Conservation (phyloP, 176 grass and related monocot species). For the Lolium perenne region DNA sequence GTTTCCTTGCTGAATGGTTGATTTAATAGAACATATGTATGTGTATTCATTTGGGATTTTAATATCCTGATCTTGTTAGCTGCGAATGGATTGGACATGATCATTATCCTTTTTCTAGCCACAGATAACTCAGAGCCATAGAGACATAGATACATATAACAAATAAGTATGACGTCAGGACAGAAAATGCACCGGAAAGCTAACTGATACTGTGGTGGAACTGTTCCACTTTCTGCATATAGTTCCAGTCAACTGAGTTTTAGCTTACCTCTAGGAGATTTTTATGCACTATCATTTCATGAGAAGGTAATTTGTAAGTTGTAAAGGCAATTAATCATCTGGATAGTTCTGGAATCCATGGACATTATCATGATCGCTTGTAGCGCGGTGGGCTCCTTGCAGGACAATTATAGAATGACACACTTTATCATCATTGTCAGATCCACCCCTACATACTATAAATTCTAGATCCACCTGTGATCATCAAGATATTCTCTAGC, state of each 20-base stretch:
- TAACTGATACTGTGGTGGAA: background rate
- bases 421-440: constrained; percentile 34
- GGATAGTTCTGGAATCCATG: constrained; percentile 12
- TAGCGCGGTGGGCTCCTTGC: background rate
- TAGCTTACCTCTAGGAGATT: constrained; percentile 7
- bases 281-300: constrained; percentile 27
- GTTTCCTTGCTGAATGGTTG: background rate
- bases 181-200: constrained; percentile 21
- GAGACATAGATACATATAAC: background rate
- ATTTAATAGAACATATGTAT: background rate
- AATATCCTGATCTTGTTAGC: constrained; percentile 1
- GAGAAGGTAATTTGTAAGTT: constrained; percentile 2
- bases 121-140: background rate
- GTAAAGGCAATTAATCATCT: constrained; percentile 17
- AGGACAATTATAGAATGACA: constrained; percentile 25
- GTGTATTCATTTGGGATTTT: background rate
- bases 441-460: constrained; percentile 20
- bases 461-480: constrained; percentile 43
- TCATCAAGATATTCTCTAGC: background rate
- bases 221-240: constrained; percentile 18
- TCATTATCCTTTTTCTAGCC: constrained; percentile 26
- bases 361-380: constrained; percentile 16
- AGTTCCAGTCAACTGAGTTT: background rate
- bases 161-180: background rate
- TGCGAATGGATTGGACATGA: background rate